Percentiles rank a stretch among this genome's conserved stretches.
Evolutionary conservation across 371 early-diverging fungal species (phyloP).

Genomic region (Coemansia sp.): DNA sequence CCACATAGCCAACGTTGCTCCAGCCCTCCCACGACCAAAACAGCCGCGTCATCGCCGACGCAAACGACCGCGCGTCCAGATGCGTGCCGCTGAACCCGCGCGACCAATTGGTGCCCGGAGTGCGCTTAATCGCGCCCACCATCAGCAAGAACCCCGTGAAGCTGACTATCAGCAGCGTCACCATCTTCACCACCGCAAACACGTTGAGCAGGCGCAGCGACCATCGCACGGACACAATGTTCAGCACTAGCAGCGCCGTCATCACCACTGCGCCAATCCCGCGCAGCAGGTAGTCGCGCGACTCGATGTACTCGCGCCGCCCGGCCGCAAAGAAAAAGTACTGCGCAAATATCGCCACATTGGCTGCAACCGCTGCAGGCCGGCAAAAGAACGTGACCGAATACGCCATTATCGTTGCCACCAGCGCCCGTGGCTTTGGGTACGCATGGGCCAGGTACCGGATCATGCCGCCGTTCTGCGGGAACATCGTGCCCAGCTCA

Average conservation of each 20-base stretch:
- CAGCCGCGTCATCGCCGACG: conserved; percentile 61
- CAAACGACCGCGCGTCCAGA: conserved; percentile 67
- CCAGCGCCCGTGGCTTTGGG: conserved; percentile 58
- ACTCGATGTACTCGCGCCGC: conserved; percentile 15
- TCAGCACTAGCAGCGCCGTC: conserved; percentile 31
- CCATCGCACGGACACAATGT: conserved; percentile 55
- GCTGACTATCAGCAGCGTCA: conserved; percentile 67
- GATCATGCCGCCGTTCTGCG: conserved; percentile 80
- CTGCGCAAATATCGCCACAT: conserved; percentile 42
- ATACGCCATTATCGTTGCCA: conserved; percentile 71
- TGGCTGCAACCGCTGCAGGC: conserved; percentile 48
- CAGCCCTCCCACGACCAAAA: conserved; percentile 91
- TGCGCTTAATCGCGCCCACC: conserved; percentile 27
- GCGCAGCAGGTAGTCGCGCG: conserved; percentile 39
- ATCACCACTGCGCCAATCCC: conserved; percentile 41
- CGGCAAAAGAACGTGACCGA: conserved; percentile 43
- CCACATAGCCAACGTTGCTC: conserved; percentile 86
- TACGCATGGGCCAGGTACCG: conserved; percentile 63
- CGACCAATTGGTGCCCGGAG: conserved; percentile 54
- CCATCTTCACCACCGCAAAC: conserved; percentile 74
- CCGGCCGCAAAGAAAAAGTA: conserved; percentile 48
- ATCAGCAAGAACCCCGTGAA: conserved; percentile 38
- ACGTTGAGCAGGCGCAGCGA: conserved; percentile 70
- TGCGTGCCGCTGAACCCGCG: conserved; percentile 62
- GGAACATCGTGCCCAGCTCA: conserved; percentile 85